Percentiles rank a stretch among this genome's conserved stretches.
Evolutionary conservation across 345 rosid genomes (phyloP).

Genomic region (Salix caprea): DNA sequence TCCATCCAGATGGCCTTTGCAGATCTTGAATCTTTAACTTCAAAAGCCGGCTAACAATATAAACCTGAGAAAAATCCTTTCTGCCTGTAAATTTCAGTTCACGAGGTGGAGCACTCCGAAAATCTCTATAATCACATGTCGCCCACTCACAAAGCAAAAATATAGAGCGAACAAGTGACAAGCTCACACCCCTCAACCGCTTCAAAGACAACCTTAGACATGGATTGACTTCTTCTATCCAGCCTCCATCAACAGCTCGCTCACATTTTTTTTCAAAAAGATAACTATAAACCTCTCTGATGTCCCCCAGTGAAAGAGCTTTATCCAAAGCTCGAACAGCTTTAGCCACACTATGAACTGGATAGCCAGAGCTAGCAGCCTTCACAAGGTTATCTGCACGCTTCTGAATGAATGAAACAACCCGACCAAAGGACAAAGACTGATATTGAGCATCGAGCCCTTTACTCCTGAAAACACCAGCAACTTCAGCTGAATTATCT

Average conservation of each 20-base stretch:
- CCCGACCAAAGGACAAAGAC: constrained; percentile 60
- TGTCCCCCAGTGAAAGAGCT: constrained; percentile 75
- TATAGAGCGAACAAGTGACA: constrained; percentile 67
- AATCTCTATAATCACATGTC: constrained; percentile 84
- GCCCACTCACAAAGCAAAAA: constrained; percentile 99
- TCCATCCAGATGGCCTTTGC: constrained; percentile 32
- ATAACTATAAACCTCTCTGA: constrained; percentile 51
- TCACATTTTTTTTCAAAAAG: constrained; percentile 79
- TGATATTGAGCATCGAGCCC: constrained; percentile 73
- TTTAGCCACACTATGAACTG: constrained; percentile 70
- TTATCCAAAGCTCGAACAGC: constrained; percentile 87
- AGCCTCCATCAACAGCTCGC: constrained; percentile 65
- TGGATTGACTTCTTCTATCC: constrained; percentile 84
- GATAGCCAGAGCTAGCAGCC: constrained; percentile 65
- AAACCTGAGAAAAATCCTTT: constrained; percentile 75
- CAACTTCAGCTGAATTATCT: constrained; percentile 45
- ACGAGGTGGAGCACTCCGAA: constrained; percentile 54
- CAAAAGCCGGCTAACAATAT: constrained; percentile 71
- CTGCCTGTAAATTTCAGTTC: constrained; percentile 74
- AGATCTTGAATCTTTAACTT: constrained; percentile 63
- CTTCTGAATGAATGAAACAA: constrained; percentile 66
- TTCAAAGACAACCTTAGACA: constrained; percentile 78
- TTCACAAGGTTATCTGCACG: constrained; percentile 71
- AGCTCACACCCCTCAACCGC: constrained; percentile 67
- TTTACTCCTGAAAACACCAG: constrained; percentile 51